Conservation (phyloP, 2,329 filamentous ascomycete species). For the Cytospora mali region DNA sequence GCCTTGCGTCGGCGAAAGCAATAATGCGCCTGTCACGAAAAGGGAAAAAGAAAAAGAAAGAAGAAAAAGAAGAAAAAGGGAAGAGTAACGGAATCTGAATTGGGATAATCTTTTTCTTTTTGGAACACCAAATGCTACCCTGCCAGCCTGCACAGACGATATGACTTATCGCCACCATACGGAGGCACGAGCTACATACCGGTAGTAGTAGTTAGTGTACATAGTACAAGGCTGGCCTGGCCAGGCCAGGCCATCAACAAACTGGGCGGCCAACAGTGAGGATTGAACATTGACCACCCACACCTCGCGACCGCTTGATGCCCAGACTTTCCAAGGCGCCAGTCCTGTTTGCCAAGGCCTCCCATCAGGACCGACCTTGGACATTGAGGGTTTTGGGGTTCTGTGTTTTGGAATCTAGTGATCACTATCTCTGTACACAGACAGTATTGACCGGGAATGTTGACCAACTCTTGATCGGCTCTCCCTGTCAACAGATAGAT, state of each 20-base stretch:
- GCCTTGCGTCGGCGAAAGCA: too few relatives aligned
- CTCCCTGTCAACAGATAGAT: too few relatives aligned
- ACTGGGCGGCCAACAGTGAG: too few relatives aligned
- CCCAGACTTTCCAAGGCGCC: conserved; percentile 20
- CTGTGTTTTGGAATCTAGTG: background rate
- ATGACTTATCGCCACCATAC: background rate
- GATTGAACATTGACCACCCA: conserved; percentile 3
- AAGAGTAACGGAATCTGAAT: too few relatives aligned
- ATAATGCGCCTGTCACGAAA: too few relatives aligned
- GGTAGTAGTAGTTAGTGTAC: too few relatives aligned
- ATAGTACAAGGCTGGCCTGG: background rate
- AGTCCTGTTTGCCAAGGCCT: conserved; percentile 19
- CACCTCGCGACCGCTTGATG: conserved; percentile 8
- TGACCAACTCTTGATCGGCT: background rate
- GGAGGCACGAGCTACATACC: background rate
- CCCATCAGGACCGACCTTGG: background rate
- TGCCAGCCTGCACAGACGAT: background rate
- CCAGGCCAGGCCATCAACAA: too few relatives aligned
- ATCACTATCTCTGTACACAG: background rate
- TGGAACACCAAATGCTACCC: background rate
- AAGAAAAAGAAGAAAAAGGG: too few relatives aligned
- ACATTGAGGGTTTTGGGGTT: too few relatives aligned
- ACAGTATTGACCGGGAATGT: too few relatives aligned
- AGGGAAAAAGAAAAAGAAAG: too few relatives aligned
- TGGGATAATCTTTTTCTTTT: too few relatives aligned